These are phyloP conservation scores for Pelargonium australe DNA, from an alignment of 441 rosid species.

Conservation along the genomic window DNA sequence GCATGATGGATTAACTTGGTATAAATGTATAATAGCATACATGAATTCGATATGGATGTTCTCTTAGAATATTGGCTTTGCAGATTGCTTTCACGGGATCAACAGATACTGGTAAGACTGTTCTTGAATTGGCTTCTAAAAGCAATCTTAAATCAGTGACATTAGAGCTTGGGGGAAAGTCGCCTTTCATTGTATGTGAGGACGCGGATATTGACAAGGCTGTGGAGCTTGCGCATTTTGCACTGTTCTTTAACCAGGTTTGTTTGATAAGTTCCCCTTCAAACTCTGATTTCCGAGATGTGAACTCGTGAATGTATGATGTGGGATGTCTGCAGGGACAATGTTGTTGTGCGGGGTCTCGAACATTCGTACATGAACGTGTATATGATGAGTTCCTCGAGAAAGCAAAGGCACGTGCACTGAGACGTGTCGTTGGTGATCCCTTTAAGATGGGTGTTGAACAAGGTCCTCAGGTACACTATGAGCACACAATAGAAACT, in stretches of 20 bases:
- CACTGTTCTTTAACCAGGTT: conserved; percentile 83
- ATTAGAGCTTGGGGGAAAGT: conserved; percentile 81
- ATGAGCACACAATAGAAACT: background rate
- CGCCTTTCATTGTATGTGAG: conserved; percentile 70
- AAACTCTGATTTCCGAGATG: background rate
- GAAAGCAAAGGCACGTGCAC: conserved; percentile 72
- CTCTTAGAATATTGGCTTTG: conserved; percentile 10
- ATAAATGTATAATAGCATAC: too few species aligned
- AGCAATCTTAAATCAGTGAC: conserved; percentile 82
- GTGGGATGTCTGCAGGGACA: conserved; percentile 52
- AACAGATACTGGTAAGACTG: conserved; percentile 52
- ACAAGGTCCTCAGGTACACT: conserved; percentile 83
- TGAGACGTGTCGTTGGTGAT: conserved; percentile 69
- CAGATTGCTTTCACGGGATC: conserved; percentile 86
- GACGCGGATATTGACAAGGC: conserved; percentile 70
- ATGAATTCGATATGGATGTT: background rate
- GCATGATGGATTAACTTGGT: too few species aligned
- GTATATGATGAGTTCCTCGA: conserved; percentile 74
- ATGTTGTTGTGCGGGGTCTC: conserved; percentile 86
- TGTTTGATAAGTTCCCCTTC: background rate
- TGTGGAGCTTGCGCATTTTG: conserved; percentile 73
- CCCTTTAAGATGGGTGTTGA: conserved; percentile 75
- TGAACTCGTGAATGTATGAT: background rate
- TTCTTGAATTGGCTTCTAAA: conserved; percentile 65
- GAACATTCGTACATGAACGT: conserved; percentile 69